Evolutionary conservation across 75 land plant genomes (phyloP), one percentile per base, ranked within the genome.

Genomic region (Cupressus sempervirens): DNA sequence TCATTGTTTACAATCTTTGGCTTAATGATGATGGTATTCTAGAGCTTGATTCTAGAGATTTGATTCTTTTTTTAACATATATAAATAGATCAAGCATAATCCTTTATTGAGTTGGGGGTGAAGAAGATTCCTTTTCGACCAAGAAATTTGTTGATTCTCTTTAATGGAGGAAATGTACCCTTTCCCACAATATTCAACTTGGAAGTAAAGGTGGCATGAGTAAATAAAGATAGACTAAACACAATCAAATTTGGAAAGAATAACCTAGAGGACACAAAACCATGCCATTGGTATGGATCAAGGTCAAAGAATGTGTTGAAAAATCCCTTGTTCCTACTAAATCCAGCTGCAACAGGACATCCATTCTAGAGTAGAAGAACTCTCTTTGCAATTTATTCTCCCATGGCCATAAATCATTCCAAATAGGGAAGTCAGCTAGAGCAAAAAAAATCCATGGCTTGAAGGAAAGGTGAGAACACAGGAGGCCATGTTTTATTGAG

Each of bases 301-400:
- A 95, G 84, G 83, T 92, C 94, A 85, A 94, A 95, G 82, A 95
- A 94, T 13, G 94, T 95, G 83, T 90, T 88, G 81, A 95, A 81
- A 95, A 94, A 18, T 91, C 83, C 83, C 95, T 90, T 18, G 93
- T 95, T 3, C 89, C 90, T 43, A 23, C 80, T 46, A 77, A 77
- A 77, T 77, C 97, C 56, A 95, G 95, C 91, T 89, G 89, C 72
- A 93, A 84, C 84, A 95, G 84, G 32, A 91, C 89, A 83, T 95
- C 97, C 97, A 93, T 93, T 20, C 97, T 95, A 89, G 93, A 95
- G 23, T 89, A 86, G 84, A 91, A 93, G 83, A 90, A 95, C 50
- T 92, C 97, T 74, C 97, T 91, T 12, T 84, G 86, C 34, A 50
- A 62, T 81, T 86, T 88, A 77, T 90, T 88, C 76, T 95, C 93